phyloP scores from a whole-genome alignment of 2,329 filamentous ascomycete species.

The Nemania serpens region DNA sequence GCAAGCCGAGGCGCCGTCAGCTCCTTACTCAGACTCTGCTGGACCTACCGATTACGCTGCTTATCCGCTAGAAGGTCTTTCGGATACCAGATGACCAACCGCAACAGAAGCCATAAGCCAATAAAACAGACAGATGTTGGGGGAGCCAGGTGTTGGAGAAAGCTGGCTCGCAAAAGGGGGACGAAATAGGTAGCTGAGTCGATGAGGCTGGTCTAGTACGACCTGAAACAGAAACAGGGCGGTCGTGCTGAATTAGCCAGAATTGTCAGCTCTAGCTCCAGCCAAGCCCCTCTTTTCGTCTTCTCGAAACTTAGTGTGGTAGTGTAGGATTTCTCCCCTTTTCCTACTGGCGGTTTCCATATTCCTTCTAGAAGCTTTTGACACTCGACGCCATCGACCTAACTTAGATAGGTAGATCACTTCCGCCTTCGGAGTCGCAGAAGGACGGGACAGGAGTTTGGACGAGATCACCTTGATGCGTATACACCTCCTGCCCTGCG shows the following conservation, averaged over 20 bases:
- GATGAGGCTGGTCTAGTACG: conserved; percentile 22
- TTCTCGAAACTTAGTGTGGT: neutral
- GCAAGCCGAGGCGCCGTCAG: conserved; percentile 5
- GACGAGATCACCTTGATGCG: conserved; percentile 9
- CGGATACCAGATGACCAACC: neutral
- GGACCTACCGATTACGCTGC: neutral
- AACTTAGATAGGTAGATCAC: conserved; percentile 12
- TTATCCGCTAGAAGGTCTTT: neutral
- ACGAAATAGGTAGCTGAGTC: conserved; percentile 17
- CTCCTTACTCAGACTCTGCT: neutral
- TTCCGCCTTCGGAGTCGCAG: neutral
- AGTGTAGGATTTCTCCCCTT: neutral
- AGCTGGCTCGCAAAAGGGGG: too few relatives aligned
- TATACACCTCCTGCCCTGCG: neutral
- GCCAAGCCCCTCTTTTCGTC: conserved; percentile 15
- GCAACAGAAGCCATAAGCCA: neutral
- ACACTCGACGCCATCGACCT: conserved; percentile 11
- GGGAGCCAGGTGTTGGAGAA: too few relatives aligned
- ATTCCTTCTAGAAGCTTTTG: conserved; percentile 26
- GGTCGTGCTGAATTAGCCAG: conserved; percentile 23
- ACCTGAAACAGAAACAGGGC: conserved; percentile 28
- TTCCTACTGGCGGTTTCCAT: neutral
- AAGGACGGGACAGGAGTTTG: neutral
- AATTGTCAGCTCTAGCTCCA: conserved; percentile 16
- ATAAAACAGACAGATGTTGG: neutral